Conservation (phyloP, 495 filamentous ascomycete species). For the Sporormia fimetaria region DNA sequence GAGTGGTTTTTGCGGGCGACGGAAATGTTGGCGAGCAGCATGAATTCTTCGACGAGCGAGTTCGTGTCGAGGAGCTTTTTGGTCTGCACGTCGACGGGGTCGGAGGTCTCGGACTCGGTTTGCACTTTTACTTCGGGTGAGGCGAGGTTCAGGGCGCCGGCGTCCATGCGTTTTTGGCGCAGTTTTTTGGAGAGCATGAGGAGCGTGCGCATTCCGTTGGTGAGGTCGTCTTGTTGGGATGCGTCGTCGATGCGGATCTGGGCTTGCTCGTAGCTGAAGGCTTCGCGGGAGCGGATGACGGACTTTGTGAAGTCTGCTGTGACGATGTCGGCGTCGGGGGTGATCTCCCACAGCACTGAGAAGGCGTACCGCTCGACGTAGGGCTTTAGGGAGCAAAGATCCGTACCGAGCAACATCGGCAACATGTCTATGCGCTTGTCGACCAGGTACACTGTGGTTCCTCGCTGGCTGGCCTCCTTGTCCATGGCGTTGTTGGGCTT, state of each 20-base stretch:
- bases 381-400: constrained; percentile 92
- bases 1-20: constrained; percentile 80
- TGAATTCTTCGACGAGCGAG: constrained; percentile 96
- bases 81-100: constrained; percentile 91
- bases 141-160: constrained; percentile 86
- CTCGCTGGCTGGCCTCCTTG: constrained; percentile 78
- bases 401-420: constrained; percentile 87
- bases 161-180: constrained; percentile 90
- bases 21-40: constrained; percentile 94
- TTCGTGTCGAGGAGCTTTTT: constrained; percentile 92
- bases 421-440: constrained; percentile 99
- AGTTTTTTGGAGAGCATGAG: constrained; percentile 86
- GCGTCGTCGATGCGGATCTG: constrained; percentile 84
- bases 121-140: constrained; percentile 93
- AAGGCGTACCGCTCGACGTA: constrained; percentile 97
- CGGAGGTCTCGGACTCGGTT: constrained; percentile 85
- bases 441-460: constrained; percentile 93
- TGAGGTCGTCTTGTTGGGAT: constrained; percentile 76
- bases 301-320: constrained; percentile 83
- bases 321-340: constrained; percentile 72
- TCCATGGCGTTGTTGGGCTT: constrained; percentile 98
- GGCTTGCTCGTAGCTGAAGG: constrained; percentile 94
- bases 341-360: constrained; percentile 88
- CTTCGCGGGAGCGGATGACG: constrained; percentile 93
- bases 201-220: constrained; percentile 76